A percentile compares a stretch with the other conserved stretches of the same genome.
phyloP scores from a whole-genome alignment of 176 grass and related monocot genomes.

The Luzula sylvatica region DNA sequence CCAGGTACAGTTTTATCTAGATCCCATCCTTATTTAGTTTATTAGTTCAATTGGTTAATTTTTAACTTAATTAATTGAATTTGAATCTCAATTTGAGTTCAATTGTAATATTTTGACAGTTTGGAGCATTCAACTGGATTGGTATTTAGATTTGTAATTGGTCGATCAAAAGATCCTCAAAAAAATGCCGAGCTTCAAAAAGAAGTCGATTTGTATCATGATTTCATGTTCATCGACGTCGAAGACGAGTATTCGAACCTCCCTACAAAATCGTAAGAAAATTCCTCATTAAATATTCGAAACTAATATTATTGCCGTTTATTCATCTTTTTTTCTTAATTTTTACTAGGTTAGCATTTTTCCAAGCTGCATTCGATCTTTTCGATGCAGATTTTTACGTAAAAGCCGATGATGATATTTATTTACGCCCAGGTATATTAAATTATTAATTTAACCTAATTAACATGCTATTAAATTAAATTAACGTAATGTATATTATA shows the following conservation, averaged over 20 bases:
- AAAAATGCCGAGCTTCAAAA: slow-evolving; percentile 74
- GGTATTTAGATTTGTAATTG: slow-evolving; percentile 91
- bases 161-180: slow-evolving; percentile 45
- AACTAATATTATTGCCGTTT: no score
- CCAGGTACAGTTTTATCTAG: slow-evolving; percentile 34
- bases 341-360: slow-evolving; percentile 77
- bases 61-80: neutral
- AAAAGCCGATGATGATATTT: slow-evolving; percentile 90
- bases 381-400: slow-evolving; percentile 90
- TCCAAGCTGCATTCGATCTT: slow-evolving; percentile 91
- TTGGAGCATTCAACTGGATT: slow-evolving; percentile 79
- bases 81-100: neutral
- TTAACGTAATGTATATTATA: neutral
- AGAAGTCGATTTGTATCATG: slow-evolving; percentile 75
- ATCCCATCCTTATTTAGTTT: no score
- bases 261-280: slow-evolving; percentile 86
- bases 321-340: slow-evolving; percentile 6
- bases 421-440: slow-evolving; percentile 92
- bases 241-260: slow-evolving; percentile 63
- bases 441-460: no score
- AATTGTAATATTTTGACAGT: slow-evolving; percentile 50
- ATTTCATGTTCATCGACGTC: slow-evolving; percentile 84
- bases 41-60: neutral
- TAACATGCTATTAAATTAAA: neutral
- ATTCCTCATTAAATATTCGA: no score